Conservation (phyloP, 805 yeast genomes). For the Lachancea sp. region DNA sequence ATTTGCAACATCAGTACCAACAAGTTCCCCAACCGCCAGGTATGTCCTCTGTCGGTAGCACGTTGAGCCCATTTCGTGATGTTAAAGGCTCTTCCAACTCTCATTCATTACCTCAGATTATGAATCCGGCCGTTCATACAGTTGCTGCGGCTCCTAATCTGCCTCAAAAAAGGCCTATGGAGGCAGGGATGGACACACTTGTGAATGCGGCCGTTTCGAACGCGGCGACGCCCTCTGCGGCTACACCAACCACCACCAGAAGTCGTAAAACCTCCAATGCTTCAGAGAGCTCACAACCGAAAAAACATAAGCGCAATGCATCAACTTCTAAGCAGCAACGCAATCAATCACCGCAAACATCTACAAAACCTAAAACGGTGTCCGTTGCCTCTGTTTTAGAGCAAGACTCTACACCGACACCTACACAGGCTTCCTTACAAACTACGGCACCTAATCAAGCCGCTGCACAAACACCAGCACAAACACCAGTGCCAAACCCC, state of each 20-base stretch:
- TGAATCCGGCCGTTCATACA: constrained; percentile 2
- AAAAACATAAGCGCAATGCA: constrained; percentile 5
- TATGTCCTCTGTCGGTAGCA: neutral
- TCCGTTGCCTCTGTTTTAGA: neutral
- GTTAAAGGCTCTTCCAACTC: constrained; percentile 1
- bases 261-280: neutral
- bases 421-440: too few species aligned
- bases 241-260: neutral
- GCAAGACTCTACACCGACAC: neutral
- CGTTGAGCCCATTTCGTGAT: constrained; percentile 4
- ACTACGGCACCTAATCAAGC: neutral
- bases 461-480: neutral
- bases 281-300: constrained; percentile 6
- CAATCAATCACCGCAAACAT: neutral
- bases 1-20: constrained; percentile 7
- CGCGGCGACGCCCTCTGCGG: constrained; percentile 4
- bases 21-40: neutral
- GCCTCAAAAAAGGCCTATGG: constrained; percentile 28
- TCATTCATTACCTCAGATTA: constrained; percentile 5
- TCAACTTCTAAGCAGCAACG: neutral
- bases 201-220: constrained; percentile 21
- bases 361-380: neutral
- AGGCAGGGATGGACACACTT: constrained; percentile 26
- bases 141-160: constrained; percentile 7
- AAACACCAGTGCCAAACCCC: too few species aligned